A percentile compares a stretch with the other conserved stretches of the same genome.
phyloP scores from a whole-genome alignment of 2,329 filamentous ascomycete genomes.

The Neopestalotiopsis sp. region DNA sequence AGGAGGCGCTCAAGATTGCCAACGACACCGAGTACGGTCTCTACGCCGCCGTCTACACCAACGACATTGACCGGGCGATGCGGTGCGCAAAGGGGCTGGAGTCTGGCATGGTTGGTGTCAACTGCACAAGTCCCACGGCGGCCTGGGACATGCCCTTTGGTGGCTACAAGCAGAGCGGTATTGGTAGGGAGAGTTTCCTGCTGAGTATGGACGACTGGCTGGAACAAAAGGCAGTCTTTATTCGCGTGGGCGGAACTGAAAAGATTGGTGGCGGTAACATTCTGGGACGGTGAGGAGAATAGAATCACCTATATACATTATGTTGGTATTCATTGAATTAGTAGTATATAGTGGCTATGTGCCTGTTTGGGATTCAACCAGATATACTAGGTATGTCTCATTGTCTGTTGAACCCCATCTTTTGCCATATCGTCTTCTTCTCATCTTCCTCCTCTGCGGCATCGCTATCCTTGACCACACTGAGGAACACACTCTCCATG shows the following conservation, averaged over 20 bases:
- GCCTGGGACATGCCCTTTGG: slow-evolving; percentile 46
- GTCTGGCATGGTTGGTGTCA: slow-evolving; percentile 66
- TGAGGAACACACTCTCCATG: slow-evolving; percentile 73
- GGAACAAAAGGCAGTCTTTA: slow-evolving; percentile 38
- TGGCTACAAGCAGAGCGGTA: slow-evolving; percentile 46
- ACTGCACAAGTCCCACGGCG: slow-evolving; percentile 46
- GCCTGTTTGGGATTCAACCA: not conserved
- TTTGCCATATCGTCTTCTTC: slow-evolving; percentile 27
- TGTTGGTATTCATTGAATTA: too few relatives aligned
- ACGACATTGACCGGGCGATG: slow-evolving; percentile 51
- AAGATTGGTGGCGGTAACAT: not conserved
- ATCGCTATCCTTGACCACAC: slow-evolving; percentile 68
- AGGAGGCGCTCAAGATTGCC: slow-evolving; percentile 56
- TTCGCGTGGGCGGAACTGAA: slow-evolving; percentile 22
- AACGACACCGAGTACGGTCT: slow-evolving; percentile 64
- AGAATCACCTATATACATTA: not conserved
- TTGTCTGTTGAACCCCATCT: slow-evolving; percentile 5
- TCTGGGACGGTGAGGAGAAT: not conserved
- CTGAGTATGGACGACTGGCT: slow-evolving; percentile 42
- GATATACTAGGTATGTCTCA: not conserved
- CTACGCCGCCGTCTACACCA: slow-evolving; percentile 59
- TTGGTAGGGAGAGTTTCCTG: slow-evolving; percentile 40
- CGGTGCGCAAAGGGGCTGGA: slow-evolving; percentile 57
- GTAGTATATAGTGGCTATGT: too few relatives aligned
- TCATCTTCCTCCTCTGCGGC: slow-evolving; percentile 56